Evolutionary conservation across 139 green algal genomes (phyloP), one percentile per base, ranked within the genome.

Genomic region (Chlamydomonas sphaeroides): DNA sequence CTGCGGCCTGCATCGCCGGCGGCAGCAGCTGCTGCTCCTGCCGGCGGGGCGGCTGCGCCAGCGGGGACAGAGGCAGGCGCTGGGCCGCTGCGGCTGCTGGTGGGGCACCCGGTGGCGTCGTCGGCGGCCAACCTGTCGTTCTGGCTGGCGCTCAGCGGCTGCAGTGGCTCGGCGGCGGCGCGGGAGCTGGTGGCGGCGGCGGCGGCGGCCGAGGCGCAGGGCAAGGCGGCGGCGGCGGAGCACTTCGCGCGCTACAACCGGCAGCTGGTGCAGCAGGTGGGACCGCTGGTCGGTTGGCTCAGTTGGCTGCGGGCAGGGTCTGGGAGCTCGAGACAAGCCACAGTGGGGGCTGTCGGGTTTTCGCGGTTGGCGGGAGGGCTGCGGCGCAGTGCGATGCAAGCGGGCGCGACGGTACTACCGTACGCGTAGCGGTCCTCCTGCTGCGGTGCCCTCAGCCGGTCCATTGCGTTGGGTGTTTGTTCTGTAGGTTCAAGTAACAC

Each of bases 71-170:
- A 26, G 3, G 35, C 38, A 17, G 26, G 57, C 23, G 51, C 42
- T 48, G 39, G 39, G 1, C 35, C 59, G 6, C 68, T 85, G 3
- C 45, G 80, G 41, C 70, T 96, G 33, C 68, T 96, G 28, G 79
- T 94, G 33, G 93, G 93, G 10, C 77, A 95, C 53, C 92, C 93
- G 0, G 84, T 91, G 62, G 73, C 93, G 18, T 89, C 85, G 62
- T 94, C 90, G 2, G 49, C 78, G 0, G 86, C 67, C 62, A 95
- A 94, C 65, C 72, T 92, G 30, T 74, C 84, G 5, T 96, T 96
- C 80, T 96, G 93, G 93, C 51, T 92, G 25, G 61, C 65, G 11
- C 81, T 96, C 33, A 92, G 86, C 84, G 72, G 77, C 11, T 86
- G 84, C 18, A 71, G 73, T 17, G 38, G 56, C 38, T 63, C 71